Evolutionary conservation across 768 basidiomycete genomes (phyloP), one percentile per base, ranked within the genome.

Genomic region (Boletellus ananas): DNA sequence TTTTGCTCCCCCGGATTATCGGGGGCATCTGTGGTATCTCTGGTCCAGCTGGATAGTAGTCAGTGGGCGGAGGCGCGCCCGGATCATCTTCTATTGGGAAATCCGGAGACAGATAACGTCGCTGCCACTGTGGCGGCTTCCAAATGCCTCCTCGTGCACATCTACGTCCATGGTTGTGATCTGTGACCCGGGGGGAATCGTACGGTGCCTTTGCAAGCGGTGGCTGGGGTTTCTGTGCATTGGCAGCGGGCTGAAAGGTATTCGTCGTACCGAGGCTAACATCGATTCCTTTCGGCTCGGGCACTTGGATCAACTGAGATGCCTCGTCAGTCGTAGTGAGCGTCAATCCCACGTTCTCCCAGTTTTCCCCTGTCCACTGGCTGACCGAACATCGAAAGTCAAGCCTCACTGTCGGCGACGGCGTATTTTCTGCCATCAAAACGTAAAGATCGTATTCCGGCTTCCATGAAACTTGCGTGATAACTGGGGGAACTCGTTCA

Each of bases 281-380:
- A 14, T 57, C 42, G 4, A 53, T 49, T 34, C 35, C 54, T 42
- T 62, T 58, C 14, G 61, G 58, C 47, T 63, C 58, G 3, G 61
- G 52, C 1, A 70, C 56, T 38, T 58, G 52, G 9, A 55, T 52
- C 7, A 58, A 52, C 23, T 55, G 58, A 17, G 43, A 52, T n/a
- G 38, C 44, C 11, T 55, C 60, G 9, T 57, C 45, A 0, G 57
- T 62, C 2, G 69, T 67, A 3, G 59, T 65, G 13, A 70, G 52
- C 17, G 37, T 39, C 38, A 71, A 47, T 23, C 53, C 44, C 10
- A 64, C 53, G 31, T 61, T 54, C 3, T 56, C 58, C 69, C 69
- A 71, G 36, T 61, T 40, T 49, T 71, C 69, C 4, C 66, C 64
- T 0, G 69, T 68, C 29, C 44, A 45, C 31, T 70, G 70, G 2